A percentile compares a stretch with the other conserved stretches of the same genome.
Evolutionary conservation across 305 asterid species (phyloP).

Genomic region (Solanum hybrid): DNA sequence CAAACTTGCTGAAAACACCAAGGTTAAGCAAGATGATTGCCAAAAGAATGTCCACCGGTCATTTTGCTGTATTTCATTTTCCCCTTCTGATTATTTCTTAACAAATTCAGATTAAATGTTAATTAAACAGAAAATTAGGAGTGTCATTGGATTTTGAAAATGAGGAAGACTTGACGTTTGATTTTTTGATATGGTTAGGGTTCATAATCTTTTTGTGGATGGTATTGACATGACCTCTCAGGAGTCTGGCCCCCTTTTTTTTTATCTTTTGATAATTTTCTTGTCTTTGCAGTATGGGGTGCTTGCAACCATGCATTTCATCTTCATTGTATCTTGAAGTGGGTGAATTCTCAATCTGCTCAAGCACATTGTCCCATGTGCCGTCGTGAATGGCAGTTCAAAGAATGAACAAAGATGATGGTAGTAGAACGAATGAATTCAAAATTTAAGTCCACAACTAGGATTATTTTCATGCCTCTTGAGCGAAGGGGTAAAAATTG

Average conservation of each 20-base stretch:
- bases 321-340: slow-evolving; percentile 87
- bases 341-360: slow-evolving; percentile 85
- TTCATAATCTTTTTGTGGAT: background rate
- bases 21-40: slow-evolving; percentile 67
- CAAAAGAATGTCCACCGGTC: slow-evolving; percentile 39
- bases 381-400: slow-evolving; percentile 88
- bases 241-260: background rate
- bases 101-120: background rate
- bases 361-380: slow-evolving; percentile 96
- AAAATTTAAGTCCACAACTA: background rate
- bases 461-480: background rate
- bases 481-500: background rate
- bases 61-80: slow-evolving; percentile 17
- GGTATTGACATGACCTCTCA: background rate
- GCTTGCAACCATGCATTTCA: slow-evolving; percentile 91
- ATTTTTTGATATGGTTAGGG: background rate
- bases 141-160: background rate
- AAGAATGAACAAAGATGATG: slow-evolving; percentile 28
- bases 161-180: background rate
- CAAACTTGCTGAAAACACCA: slow-evolving; percentile 60
- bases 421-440: background rate
- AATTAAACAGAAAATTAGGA: background rate
- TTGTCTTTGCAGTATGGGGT: slow-evolving; percentile 56
- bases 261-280: background rate
- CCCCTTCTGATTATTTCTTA: background rate